These are phyloP conservation scores for Periconia digitata DNA, from an alignment of 2,329 filamentous ascomycete species.

Conservation along the genomic window DNA sequence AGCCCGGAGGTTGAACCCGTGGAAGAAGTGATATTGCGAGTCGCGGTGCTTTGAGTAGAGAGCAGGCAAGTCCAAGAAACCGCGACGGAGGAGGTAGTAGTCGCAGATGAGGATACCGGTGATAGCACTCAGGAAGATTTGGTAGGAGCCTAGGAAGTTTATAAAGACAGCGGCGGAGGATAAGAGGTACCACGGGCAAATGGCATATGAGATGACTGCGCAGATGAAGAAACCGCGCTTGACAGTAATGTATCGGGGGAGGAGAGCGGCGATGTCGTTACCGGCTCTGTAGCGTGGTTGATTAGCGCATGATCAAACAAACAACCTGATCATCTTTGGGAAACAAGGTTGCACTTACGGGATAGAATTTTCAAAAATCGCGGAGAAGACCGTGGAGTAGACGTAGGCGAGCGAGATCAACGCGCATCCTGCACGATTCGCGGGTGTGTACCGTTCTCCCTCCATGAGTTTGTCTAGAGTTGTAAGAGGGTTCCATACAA, in stretches of 20 bases:
- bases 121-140: conserved; percentile 39
- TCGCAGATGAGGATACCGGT: conserved; percentile 48
- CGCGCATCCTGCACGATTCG: conserved; percentile 43
- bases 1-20: conserved; percentile 25
- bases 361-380: conserved; percentile 49
- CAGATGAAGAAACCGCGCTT: conserved; percentile 46
- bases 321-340: background rate
- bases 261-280: background rate
- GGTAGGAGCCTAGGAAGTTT: conserved; percentile 47
- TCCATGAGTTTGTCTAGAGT: conserved; percentile 40
- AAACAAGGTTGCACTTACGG: background rate
- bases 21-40: conserved; percentile 14
- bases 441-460: conserved; percentile 9
- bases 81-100: conserved; percentile 68
- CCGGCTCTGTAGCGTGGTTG: background rate
- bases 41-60: conserved; percentile 46
- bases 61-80: conserved; percentile 84
- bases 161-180: conserved; percentile 43
- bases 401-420: conserved; percentile 48
- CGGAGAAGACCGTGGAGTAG: conserved; percentile 48
- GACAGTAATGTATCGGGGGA: conserved; percentile 45
- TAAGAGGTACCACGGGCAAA: conserved; percentile 44
- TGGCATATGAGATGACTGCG: conserved; percentile 36
- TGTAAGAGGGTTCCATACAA: conserved; percentile 42
- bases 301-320: background rate